Evolutionary conservation across 1,139 yeast genomes (phyloP), one percentile per base, ranked within the genome.

Genomic region (Zygoascus meyerae): DNA sequence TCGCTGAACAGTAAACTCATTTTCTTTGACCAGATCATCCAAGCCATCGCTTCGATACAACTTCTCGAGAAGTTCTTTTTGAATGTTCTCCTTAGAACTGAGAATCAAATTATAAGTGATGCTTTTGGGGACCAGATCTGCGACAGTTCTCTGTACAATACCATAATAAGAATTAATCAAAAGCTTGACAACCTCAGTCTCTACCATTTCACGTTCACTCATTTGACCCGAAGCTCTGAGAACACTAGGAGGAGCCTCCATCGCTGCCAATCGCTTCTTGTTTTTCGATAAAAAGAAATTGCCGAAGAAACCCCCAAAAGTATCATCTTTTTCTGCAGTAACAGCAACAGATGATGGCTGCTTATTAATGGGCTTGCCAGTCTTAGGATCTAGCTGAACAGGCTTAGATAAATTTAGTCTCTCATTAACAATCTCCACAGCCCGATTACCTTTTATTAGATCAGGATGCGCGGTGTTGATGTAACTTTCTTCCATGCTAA

Each of bases 391-490:
- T 46, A 89, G 82, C 40, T 82, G 84, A 21, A 82, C 80, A 56
- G 83, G 87, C 54, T 85, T 85, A 54, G 76, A 72, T 45, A 95
- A 94, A 62, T 86, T 92, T 67, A 86, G 70, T 63, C 81, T 85
- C 54, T 90, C 96, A 63, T 86, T 90, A 32, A 92, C 97, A 64
- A 87, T 83, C 1, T 92, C 81, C 87, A 92, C 83, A 2, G 98
- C 98, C 64, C 87, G 95, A 16, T 92, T 79, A 45, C 98, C 98
- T 67, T 86, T 89, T 59, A 92, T 74, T 59, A 92, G 78, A 64
- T 92, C 97, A 3, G 98, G 98, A 63, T 92, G 98, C 1, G 97
- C 97, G 12, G 97, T 92, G 67, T 92, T 92, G 59, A 92, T 90
- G 67, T 92, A 92, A 14, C 95, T 86, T 62, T 86, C 90, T 68